A percentile compares a stretch with the other conserved stretches of the same genome.
phyloP scores from a whole-genome alignment of 2,329 filamentous ascomycete genomes.

The Aspergillus quadricinctus region DNA sequence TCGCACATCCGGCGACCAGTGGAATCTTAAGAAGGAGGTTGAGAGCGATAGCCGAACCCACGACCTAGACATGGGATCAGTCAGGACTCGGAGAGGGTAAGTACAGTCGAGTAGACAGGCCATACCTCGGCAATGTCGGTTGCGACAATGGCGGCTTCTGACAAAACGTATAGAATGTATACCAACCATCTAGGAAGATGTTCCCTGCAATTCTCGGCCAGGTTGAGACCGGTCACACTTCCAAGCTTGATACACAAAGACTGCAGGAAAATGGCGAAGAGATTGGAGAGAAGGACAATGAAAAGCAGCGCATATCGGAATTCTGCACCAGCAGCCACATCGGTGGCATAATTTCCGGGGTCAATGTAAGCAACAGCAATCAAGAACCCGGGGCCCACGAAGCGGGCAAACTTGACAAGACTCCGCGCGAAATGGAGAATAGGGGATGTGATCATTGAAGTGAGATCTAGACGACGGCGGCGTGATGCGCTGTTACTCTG shows the following conservation, averaged over 20 bases:
- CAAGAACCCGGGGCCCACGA: constrained; percentile 46
- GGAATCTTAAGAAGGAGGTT: constrained; percentile 53
- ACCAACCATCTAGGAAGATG: constrained; percentile 65
- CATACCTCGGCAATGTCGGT: constrained; percentile 65
- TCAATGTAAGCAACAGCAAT: constrained; percentile 49
- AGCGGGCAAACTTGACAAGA: constrained; percentile 39
- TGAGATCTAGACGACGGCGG: constrained; percentile 24
- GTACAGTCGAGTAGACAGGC: neutral
- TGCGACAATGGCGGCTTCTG: constrained; percentile 65
- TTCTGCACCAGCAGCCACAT: constrained; percentile 45
- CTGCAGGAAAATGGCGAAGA: constrained; percentile 47
- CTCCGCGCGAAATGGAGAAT: constrained; percentile 21
- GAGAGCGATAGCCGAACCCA: constrained; percentile 54
- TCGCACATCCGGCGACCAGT: constrained; percentile 53
- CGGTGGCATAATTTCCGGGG: constrained; percentile 48
- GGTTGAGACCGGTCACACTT: constrained; percentile 63
- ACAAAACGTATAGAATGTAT: constrained; percentile 56
- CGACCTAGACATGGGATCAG: constrained; percentile 38
- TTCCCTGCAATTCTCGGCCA: constrained; percentile 62
- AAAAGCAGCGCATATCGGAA: constrained; percentile 44
- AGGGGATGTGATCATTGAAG: constrained; percentile 11
- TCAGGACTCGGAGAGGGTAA: neutral
- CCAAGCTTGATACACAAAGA: constrained; percentile 58
- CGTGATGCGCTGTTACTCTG: constrained; percentile 27
- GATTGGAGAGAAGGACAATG: constrained; percentile 45